Percentiles rank a stretch among this genome's conserved stretches.
phyloP scores from a whole-genome alignment of 139 green algal genomes.

The Eudorina sp. region DNA sequence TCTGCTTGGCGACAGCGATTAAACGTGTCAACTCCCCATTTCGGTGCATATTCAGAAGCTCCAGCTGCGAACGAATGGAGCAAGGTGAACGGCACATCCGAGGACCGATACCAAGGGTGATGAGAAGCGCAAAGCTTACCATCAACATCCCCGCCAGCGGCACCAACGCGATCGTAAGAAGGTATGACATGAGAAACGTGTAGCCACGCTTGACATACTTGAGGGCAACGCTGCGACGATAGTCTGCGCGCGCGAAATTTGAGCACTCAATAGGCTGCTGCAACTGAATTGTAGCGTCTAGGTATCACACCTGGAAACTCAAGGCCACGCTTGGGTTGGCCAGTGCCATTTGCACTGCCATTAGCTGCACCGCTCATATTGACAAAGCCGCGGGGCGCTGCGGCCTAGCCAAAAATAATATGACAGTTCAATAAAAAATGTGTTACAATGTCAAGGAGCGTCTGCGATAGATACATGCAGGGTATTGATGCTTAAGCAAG shows the following conservation, averaged over 20 bases:
- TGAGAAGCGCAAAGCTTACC: constrained; percentile 21
- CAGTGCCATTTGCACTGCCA: background rate
- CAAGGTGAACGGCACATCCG: background rate
- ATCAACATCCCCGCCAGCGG: constrained; percentile 62
- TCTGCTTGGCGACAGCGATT: constrained; percentile 78
- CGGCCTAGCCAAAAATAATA: no score
- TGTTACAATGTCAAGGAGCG: no score
- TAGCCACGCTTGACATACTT: constrained; percentile 96
- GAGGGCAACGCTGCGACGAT: constrained; percentile 72
- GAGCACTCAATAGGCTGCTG: background rate
- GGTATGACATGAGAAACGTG: constrained; percentile 77
- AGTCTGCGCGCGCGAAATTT: constrained; percentile 48
- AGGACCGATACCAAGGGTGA: background rate
- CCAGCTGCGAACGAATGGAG: constrained; percentile 65
- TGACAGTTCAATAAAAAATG: no score
- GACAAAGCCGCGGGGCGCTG: constrained; percentile 6
- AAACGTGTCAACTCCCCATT: constrained; percentile 80
- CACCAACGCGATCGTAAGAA: constrained; percentile 81
- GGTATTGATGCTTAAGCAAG: no score
- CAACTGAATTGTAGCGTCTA: no score
- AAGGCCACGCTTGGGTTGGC: background rate
- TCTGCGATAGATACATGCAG: no score
- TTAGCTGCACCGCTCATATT: constrained; percentile 10
- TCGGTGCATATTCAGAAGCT: constrained; percentile 87
- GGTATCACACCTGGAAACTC: constrained; percentile 22